A percentile compares a stretch with the other conserved stretches of the same genome.
Evolutionary conservation across 2,329 filamentous ascomycete species (phyloP).

Genomic region (Epichloe gansuensis): DNA sequence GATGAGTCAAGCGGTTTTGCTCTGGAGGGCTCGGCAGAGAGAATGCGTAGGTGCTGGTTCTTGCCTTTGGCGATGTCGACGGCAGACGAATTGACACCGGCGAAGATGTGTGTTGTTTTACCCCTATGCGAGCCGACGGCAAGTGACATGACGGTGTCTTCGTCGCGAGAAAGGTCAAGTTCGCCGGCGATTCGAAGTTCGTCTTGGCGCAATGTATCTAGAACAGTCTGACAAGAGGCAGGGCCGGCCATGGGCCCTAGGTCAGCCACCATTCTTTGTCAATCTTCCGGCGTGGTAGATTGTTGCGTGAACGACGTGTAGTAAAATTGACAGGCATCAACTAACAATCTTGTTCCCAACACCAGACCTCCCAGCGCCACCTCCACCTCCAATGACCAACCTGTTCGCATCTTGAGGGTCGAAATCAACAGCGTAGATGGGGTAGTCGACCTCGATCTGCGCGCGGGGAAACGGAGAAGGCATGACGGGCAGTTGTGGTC

Average conservation of each 20-base stretch:
- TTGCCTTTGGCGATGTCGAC: conserved; percentile 60
- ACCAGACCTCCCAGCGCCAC: conserved; percentile 68
- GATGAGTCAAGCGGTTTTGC: conserved; percentile 19
- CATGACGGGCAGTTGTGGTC: conserved; percentile 16
- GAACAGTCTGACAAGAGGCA: conserved; percentile 42
- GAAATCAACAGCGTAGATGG: conserved; percentile 79
- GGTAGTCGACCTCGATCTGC: conserved; percentile 63
- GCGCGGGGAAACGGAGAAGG: conserved; percentile 34
- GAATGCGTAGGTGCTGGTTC: conserved; percentile 75
- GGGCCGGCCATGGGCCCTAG: neutral
- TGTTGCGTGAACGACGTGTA: neutral
- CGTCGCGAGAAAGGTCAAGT: conserved; percentile 65
- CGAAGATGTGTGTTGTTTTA: conserved; percentile 45
- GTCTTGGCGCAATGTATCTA: conserved; percentile 56
- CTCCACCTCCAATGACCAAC: conserved; percentile 76
- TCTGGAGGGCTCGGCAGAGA: conserved; percentile 41
- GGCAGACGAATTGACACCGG: conserved; percentile 74
- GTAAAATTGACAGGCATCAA: conserved; percentile 7
- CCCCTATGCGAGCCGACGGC: conserved; percentile 52
- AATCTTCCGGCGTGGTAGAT: neutral
- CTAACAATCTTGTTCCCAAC: conserved; percentile 79
- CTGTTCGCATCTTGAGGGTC: conserved; percentile 66
- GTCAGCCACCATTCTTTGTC: neutral
- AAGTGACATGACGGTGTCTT: conserved; percentile 81
- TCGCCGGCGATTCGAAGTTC: conserved; percentile 56